phyloP scores from a whole-genome alignment of 192 early-diverging fungal genomes.

The Gaertneriomyces semiglobifer region DNA sequence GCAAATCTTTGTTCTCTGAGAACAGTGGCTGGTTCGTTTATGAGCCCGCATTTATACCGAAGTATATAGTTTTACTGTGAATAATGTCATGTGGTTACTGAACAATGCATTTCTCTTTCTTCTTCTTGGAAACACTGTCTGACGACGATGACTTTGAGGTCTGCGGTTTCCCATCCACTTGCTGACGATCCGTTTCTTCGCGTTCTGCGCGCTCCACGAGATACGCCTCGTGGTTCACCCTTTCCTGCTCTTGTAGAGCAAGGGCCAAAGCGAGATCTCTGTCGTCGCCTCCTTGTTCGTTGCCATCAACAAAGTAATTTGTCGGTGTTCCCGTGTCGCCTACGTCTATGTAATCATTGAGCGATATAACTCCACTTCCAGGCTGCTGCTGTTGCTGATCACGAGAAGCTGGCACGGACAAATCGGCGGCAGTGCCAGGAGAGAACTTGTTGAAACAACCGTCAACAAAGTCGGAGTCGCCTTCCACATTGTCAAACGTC shows the following conservation, averaged over 20 bases:
- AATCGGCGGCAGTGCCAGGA: neutral
- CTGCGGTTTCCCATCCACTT: conserved; percentile 6
- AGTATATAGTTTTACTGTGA: too few relatives aligned
- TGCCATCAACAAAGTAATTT: neutral
- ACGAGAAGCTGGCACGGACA: neutral
- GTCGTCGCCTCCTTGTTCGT: neutral
- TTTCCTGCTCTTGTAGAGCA: conserved; percentile 41
- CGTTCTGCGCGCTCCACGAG: conserved; percentile 15
- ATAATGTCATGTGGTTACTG: conserved; percentile 12
- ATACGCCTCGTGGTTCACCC: conserved; percentile 9
- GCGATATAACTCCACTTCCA: neutral
- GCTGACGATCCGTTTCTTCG: conserved; percentile 4
- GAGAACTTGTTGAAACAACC: conserved; percentile 22
- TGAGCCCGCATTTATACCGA: too few relatives aligned
- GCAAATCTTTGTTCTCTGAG: too few relatives aligned
- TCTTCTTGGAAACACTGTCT: conserved; percentile 2
- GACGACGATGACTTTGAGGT: neutral
- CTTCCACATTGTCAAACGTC: conserved; percentile 34
- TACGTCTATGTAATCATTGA: conserved; percentile 3
- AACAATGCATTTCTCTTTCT: conserved; percentile 29
- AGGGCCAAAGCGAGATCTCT: conserved; percentile 37
- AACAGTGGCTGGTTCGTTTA: too few relatives aligned
- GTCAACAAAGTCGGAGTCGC: conserved; percentile 36
- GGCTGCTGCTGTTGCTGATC: neutral
- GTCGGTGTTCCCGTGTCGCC: neutral